Percentiles rank a stretch among this genome's conserved stretches.
Evolutionary conservation across 2,329 filamentous ascomycete genomes (phyloP).

Genomic region (Sporothrix dimorphospora): DNA sequence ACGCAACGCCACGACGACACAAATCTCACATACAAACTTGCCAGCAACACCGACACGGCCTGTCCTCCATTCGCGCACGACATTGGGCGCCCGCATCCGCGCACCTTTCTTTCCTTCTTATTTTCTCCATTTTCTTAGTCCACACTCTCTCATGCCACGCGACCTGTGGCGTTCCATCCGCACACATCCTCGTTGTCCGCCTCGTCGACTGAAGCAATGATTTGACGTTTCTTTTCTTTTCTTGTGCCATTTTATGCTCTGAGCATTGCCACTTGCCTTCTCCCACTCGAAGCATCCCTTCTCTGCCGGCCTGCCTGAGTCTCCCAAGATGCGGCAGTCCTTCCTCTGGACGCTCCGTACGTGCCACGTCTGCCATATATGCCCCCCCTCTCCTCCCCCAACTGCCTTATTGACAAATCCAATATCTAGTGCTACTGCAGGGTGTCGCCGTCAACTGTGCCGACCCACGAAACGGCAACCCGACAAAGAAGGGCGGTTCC

Average conservation of each 20-base stretch:
- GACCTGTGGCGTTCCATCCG: background rate
- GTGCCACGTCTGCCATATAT: conserved; percentile 20
- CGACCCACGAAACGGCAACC: conserved; percentile 15
- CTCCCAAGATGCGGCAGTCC: conserved; percentile 30
- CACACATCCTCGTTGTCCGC: background rate
- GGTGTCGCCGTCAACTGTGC: conserved; percentile 28
- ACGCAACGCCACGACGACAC: background rate
- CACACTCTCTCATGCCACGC: conserved; percentile 3
- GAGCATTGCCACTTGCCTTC: background rate
- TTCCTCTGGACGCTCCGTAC: conserved; percentile 32
- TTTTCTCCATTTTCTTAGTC: background rate
- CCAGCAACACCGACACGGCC: background rate
- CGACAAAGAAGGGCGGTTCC: background rate
- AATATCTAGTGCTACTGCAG: conserved; percentile 35
- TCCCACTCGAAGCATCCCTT: background rate
- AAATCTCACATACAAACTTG: background rate
- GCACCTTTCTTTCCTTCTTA: no score
- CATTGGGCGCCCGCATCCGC: background rate
- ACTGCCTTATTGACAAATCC: background rate
- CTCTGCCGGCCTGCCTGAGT: background rate
- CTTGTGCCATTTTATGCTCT: background rate
- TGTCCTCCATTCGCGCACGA: background rate
- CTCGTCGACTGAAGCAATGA: conserved; percentile 12
- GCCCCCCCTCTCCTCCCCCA: background rate
- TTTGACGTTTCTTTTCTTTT: conserved; percentile 16